Conservation (phyloP, 306 rosid genomes). For the Ormosia semicastrata region DNA sequence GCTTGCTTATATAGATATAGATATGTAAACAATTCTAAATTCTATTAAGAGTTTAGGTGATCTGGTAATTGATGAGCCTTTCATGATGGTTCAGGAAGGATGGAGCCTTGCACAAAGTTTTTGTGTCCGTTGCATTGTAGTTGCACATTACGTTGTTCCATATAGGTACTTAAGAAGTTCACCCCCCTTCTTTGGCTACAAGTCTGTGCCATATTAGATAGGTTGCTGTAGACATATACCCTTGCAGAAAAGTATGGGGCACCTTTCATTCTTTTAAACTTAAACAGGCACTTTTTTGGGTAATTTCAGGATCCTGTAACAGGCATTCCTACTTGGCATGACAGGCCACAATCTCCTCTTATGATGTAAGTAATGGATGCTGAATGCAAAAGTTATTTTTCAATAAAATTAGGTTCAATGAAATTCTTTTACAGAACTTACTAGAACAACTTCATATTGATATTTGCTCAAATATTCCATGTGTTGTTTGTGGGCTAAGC, state of each 20-base stretch:
- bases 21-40: neutral
- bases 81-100: slow-evolving; percentile 72
- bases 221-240: slow-evolving; percentile 12
- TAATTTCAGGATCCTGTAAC: slow-evolving; percentile 79
- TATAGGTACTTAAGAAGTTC: slow-evolving; percentile 52
- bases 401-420: neutral
- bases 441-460: neutral
- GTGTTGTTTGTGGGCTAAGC: neutral
- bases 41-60: neutral
- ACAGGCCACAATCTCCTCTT: slow-evolving; percentile 62
- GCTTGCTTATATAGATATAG: neutral
- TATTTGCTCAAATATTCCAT: slow-evolving; percentile 7
- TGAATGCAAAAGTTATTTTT: neutral
- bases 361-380: slow-evolving; percentile 52
- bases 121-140: slow-evolving; percentile 62
- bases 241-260: neutral
- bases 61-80: slow-evolving; percentile 12
- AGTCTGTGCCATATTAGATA: slow-evolving; percentile 7
- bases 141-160: slow-evolving; percentile 86
- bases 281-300: neutral
- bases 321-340: slow-evolving; percentile 70
- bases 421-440: neutral
- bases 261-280: slow-evolving; percentile 17
- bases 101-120: slow-evolving; percentile 84
- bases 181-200: neutral